Evolutionary conservation across 2,329 filamentous ascomycete genomes (phyloP).

Genomic region (Neocucurbitaria cava): DNA sequence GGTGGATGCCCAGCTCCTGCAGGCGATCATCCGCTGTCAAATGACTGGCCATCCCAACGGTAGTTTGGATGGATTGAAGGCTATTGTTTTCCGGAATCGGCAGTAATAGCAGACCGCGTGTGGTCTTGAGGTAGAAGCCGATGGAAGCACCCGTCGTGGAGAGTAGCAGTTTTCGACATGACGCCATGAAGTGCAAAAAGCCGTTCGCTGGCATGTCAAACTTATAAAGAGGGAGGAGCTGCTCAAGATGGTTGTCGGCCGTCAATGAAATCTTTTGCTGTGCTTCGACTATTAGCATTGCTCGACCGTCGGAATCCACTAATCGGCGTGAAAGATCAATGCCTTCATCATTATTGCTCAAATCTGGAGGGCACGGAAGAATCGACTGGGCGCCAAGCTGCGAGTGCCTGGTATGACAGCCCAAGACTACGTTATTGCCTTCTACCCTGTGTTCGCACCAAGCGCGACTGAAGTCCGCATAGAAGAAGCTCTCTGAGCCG

Average conservation of each 20-base stretch:
- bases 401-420: constrained; percentile 26
- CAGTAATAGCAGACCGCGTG: constrained; percentile 2
- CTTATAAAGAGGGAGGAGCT: constrained; percentile 38
- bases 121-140: constrained; percentile 27
- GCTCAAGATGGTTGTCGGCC: constrained; percentile 1
- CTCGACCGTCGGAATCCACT: constrained; percentile 6
- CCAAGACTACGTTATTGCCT: constrained; percentile 15
- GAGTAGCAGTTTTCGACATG: constrained; percentile 9
- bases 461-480: constrained; percentile 47
- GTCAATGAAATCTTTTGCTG: neutral
- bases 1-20: constrained; percentile 33
- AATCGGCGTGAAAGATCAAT: constrained; percentile 20
- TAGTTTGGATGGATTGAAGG: neutral
- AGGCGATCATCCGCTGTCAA: constrained; percentile 8
- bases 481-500: constrained; percentile 48
- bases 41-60: neutral
- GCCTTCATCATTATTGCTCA: neutral
- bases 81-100: neutral
- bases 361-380: constrained; percentile 27
- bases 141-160: neutral
- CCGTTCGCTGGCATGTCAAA: constrained; percentile 42
- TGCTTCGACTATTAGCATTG: constrained; percentile 28
- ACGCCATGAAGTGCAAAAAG: constrained; percentile 25
- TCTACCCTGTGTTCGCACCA: constrained; percentile 29
- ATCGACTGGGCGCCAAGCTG: constrained; percentile 46